Base-by-base conservation (phyloP, 2,329 filamentous ascomycete genomes). In the Ceratocystis papillata region DNA sequence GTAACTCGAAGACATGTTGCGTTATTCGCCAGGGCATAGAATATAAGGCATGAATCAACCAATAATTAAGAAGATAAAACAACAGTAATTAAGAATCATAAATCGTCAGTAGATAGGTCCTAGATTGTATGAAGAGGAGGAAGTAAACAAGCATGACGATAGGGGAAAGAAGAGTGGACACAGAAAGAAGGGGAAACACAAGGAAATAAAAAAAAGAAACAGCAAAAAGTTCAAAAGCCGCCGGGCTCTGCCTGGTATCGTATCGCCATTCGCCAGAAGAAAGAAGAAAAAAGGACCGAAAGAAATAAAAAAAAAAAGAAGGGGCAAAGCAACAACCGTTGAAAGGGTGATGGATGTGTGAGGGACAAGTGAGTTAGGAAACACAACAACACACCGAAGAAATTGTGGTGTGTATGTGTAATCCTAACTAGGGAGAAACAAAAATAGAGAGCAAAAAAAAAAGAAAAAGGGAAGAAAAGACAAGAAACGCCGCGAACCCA, bases 391-490 rank as follows among this genome's bases (percentile, higher is more conserved):
- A 41, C 37, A 41, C 37, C 37, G 37, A 12, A 41, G 10, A 15
- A 12, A 15, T 41, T 15, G 10, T 41, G 37, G n/a, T 10, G 22
- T 44, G 60, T 62, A 33, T 41, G 46, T 61, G 12, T 25, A 28
- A 25, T 48, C 10, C 22, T 57, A 50, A 62, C 45, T 41, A 15
- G 37, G 17, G 25, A 55, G 25, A 55, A 28, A 55, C 12, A 55
- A 55, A 2, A 55, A 55, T 50, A 64, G 41, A 44, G 6, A 33
- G 64, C 61, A 46, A 50, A 33, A 63, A 10, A 28, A 50, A 50
- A 62, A 67, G 71, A 72, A n/a, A 65, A 62, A 61, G 46, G 46
- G 45, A 33, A 61, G 57, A 44, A 25, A 67, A 66, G 46, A 65
- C 67, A 61, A 17, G 20, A 50, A 59, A 48, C 66, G 44, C 63